Evolutionary conservation across 371 early-diverging fungal species (phyloP), one percentile per base, ranked within the genome.

Genomic region (Dinochytrium kinnereticum): DNA sequence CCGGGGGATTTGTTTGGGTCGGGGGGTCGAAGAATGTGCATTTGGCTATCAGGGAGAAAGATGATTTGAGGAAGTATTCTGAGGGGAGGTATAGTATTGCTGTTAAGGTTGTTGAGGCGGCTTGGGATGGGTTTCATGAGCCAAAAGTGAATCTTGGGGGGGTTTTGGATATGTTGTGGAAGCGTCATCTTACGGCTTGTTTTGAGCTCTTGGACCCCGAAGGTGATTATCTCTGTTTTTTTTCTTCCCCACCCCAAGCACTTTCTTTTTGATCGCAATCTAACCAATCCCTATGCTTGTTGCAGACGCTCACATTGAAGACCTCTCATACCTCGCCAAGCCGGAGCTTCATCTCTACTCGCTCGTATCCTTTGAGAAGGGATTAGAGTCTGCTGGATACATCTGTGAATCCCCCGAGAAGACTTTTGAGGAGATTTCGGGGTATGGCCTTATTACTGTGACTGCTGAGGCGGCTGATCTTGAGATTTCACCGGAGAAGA

Each of bases 161-260:
- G 61, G 30, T 61, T 37, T 61, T 61, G 61, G 61, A 34, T 7
- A 61, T 34, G 61, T 26, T 69, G 38, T 69, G 69, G 69, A 10
- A 21, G 51, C 5, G 37, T 17, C 69, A 69, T 49, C 10, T 53
- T 13, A 69, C 69, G 2, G 69, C 69, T 2, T 69, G 69, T 53
- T 69, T 69, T 49, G 69, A 69, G 57, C 53, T 69, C 5, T 49
- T 69, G 28, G 69, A 69, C 36, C 69, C 69, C 36, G 61, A 61
- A 61, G 61, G 61, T 61, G 36, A 30, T 13, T 55, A n/a, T n/a
- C 26, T 19, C 57, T 19, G 10, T 55, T 55, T 55, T 55, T 55
- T 10, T 19, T 55, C n/a, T n/a, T n/a, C n/a, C n/a, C n/a, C n/a
- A n/a, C n/a, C n/a, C n/a, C n/a, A n/a, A n/a, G n/a, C n/a, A n/a